Evolutionary conservation across 2,329 filamentous ascomycete species (phyloP).

Genomic region (Nannizziopsis arthrosporioides): DNA sequence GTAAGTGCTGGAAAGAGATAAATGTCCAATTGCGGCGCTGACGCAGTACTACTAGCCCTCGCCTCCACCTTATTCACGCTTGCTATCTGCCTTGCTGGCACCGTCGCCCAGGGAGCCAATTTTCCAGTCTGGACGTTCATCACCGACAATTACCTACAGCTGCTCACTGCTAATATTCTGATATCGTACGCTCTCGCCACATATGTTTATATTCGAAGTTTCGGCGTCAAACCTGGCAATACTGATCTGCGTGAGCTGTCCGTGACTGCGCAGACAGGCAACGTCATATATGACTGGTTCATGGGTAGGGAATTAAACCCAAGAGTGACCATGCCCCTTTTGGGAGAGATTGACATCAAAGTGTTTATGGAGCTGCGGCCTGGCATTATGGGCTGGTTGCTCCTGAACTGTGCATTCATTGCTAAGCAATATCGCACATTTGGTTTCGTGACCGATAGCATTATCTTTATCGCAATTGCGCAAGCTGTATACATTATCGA

Average conservation of each 20-base stretch:
- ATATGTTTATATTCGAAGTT: constrained; percentile 72
- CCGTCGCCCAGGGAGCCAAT: constrained; percentile 61
- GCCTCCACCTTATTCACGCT: constrained; percentile 63
- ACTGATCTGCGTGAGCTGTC: constrained; percentile 64
- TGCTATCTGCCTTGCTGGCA: constrained; percentile 58
- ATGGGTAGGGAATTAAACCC: constrained; percentile 93
- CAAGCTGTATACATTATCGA: constrained; percentile 78
- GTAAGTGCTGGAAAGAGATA: constrained; percentile 31
- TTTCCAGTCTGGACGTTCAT: constrained; percentile 89
- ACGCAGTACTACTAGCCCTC: constrained; percentile 47
- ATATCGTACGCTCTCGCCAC: constrained; percentile 61
- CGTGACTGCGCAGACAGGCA: constrained; percentile 68
- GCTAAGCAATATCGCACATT: constrained; percentile 79
- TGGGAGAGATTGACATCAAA: constrained; percentile 78
- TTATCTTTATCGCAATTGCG: constrained; percentile 63
- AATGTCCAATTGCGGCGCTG: constrained; percentile 1
- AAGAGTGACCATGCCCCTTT: constrained; percentile 57
- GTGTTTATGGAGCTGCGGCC: constrained; percentile 82
- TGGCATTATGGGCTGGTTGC: constrained; percentile 77
- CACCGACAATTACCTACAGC: constrained; percentile 75
- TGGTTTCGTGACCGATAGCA: constrained; percentile 74
- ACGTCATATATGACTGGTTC: constrained; percentile 87
- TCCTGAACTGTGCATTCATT: constrained; percentile 72
- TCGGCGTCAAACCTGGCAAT: constrained; percentile 55
- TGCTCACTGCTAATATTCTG: constrained; percentile 71